phyloP scores from a whole-genome alignment of 2,329 filamentous ascomycete species.

The Xylariaceae sp. region DNA sequence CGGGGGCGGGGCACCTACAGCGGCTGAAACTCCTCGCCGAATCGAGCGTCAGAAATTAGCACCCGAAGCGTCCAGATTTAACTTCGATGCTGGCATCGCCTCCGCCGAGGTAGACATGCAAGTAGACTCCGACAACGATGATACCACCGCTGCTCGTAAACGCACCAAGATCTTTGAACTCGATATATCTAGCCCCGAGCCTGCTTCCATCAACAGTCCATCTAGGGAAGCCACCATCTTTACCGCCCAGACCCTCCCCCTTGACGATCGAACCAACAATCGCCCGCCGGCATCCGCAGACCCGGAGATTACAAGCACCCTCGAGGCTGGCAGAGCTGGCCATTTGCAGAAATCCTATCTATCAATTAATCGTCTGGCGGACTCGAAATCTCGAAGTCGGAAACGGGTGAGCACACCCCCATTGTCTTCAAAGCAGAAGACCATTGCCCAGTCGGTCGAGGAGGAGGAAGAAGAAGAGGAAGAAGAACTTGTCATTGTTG shows the following conservation, averaged over 20 bases:
- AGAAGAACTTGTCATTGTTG: slow-evolving; percentile 47
- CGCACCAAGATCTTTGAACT: slow-evolving; percentile 45
- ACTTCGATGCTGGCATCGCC: slow-evolving; percentile 37
- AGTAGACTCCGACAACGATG: slow-evolving; percentile 39
- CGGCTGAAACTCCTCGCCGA: slow-evolving; percentile 26
- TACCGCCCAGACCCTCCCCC: slow-evolving; percentile 16
- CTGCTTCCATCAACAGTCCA: not conserved
- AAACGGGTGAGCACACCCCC: slow-evolving; percentile 41
- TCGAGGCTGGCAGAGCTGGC: slow-evolving; percentile 27
- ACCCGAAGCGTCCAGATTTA: slow-evolving; percentile 35
- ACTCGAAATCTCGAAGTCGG: slow-evolving; percentile 47
- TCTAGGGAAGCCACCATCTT: slow-evolving; percentile 23
- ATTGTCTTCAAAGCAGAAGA: slow-evolving; percentile 33
- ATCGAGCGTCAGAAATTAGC: slow-evolving; percentile 19
- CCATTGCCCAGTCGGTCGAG: slow-evolving; percentile 27
- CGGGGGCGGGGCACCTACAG: slow-evolving; percentile 52
- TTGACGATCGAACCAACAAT: slow-evolving; percentile 27
- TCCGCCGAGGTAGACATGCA: slow-evolving; percentile 35
- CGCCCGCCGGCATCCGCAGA: slow-evolving; percentile 35
- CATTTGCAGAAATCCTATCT: slow-evolving; percentile 46
- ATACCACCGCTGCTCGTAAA: slow-evolving; percentile 45
- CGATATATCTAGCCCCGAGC: slow-evolving; percentile 30
- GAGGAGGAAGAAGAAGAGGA: slow-evolving; percentile 44
- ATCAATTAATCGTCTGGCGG: slow-evolving; percentile 48
- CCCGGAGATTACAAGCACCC: slow-evolving; percentile 26